Conservation (phyloP, 257 asterid genomes). For the Gentiana straminea region DNA sequence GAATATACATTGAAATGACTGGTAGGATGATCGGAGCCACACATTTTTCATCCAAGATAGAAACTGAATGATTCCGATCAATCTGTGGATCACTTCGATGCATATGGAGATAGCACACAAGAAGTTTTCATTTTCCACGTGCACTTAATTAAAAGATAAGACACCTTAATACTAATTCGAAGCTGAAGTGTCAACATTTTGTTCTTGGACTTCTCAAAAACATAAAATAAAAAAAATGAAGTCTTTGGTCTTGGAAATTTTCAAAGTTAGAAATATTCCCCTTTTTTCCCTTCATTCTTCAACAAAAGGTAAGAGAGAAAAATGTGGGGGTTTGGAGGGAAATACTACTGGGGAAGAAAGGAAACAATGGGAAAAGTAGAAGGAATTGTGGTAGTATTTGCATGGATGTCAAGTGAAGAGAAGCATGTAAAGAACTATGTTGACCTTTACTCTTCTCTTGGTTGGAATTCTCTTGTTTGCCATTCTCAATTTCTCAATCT, state of each 20-base stretch:
- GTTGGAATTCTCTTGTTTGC: conserved; percentile 89
- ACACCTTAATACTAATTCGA: too few relatives aligned
- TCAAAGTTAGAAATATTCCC: too few relatives aligned
- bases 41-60: too few relatives aligned
- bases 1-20: too few relatives aligned
- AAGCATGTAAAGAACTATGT: conserved; percentile 59
- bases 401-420: conserved; percentile 89
- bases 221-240: too few relatives aligned
- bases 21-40: too few relatives aligned
- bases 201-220: neutral
- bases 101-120: too few relatives aligned
- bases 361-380: conserved; percentile 53
- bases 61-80: too few relatives aligned
- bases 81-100: too few relatives aligned
- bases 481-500: conserved; percentile 73
- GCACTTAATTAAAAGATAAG: too few relatives aligned
- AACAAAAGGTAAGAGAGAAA: neutral
- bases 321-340: conserved; percentile 96
- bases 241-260: too few relatives aligned
- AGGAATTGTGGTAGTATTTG: conserved; percentile 81
- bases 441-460: conserved; percentile 62
- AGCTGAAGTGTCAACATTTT: neutral
- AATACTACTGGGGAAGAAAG: conserved; percentile 74
- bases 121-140: too few relatives aligned
- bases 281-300: neutral